phyloP scores from a whole-genome alignment of 371 early-diverging fungal genomes.

The Mucor circinelloides region DNA sequence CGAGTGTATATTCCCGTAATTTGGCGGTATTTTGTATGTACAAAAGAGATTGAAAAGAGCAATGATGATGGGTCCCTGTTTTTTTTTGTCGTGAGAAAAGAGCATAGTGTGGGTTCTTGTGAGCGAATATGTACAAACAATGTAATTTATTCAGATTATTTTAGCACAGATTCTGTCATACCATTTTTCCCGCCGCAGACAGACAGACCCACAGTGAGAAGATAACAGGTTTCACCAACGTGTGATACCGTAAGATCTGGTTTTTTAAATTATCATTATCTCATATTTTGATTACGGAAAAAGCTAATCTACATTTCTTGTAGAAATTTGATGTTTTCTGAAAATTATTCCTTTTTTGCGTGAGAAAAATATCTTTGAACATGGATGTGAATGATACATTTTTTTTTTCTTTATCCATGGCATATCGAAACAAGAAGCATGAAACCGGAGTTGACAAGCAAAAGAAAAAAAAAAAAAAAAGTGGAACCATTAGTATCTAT shows the following conservation, averaged over 20 bases:
- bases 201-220: neutral
- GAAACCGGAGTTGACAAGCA: neutral
- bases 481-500: neutral
- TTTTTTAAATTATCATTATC: neutral
- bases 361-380: conserved; percentile 4
- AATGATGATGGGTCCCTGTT: neutral
- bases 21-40: neutral
- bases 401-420: neutral
- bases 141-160: neutral
- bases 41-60: neutral
- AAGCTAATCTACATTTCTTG: neutral
- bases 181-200: neutral
- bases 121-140: neutral
- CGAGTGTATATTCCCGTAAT: neutral
- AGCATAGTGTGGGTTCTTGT: neutral
- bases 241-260: neutral
- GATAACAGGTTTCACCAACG: neutral
- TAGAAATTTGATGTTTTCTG: neutral
- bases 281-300: neutral
- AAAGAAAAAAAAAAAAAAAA: neutral
- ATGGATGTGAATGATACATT: no score
- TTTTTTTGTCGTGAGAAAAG: conserved; percentile 1
- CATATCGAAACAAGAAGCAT: neutral
- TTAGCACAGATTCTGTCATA: neutral
- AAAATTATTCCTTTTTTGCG: neutral